These are phyloP conservation scores for Papiliotrema nemorosa DNA, from an alignment of 1,284 basidiomycete species.

Conservation along the genomic window DNA sequence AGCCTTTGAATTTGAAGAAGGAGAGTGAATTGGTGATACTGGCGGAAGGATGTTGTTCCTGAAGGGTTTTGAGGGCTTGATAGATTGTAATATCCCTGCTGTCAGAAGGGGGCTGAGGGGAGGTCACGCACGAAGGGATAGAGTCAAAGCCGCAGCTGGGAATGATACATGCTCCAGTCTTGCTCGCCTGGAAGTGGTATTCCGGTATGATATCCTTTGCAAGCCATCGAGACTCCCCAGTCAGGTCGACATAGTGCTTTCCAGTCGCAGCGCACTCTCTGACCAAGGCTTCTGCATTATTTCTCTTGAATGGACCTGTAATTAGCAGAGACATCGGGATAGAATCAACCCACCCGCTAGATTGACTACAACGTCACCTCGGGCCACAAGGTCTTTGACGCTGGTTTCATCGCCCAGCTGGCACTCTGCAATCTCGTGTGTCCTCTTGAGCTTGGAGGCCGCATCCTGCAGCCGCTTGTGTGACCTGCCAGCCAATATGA, in stretches of 20 bases:
- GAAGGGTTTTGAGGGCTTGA: constrained; percentile 54
- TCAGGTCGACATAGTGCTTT: constrained; percentile 64
- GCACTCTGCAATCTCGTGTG: constrained; percentile 24
- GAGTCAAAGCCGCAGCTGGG: constrained; percentile 70
- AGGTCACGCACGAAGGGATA: constrained; percentile 56
- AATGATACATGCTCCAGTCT: constrained; percentile 65
- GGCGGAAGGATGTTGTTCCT: constrained; percentile 49
- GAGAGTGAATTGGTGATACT: constrained; percentile 51
- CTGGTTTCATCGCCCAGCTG: constrained; percentile 26
- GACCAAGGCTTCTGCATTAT: constrained; percentile 37
- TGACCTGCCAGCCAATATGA: constrained; percentile 42
- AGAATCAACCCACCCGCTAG: constrained; percentile 37
- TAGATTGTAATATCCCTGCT: constrained; percentile 58
- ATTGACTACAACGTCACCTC: constrained; percentile 38
- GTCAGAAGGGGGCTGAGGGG: background rate
- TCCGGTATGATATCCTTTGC: constrained; percentile 54
- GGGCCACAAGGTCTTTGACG: constrained; percentile 27
- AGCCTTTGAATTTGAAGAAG: constrained; percentile 56
- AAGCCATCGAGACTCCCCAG: constrained; percentile 59
- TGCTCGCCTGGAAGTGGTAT: constrained; percentile 64
- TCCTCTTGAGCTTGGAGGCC: constrained; percentile 18
- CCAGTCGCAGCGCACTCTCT: constrained; percentile 55
- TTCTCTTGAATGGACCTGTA: constrained; percentile 34
- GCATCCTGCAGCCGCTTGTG: constrained; percentile 27
- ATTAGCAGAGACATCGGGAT: background rate